Evolutionary conservation across 257 asterid genomes (phyloP), one percentile per base, ranked within the genome.

Genomic region (Lycium ferocissimum): DNA sequence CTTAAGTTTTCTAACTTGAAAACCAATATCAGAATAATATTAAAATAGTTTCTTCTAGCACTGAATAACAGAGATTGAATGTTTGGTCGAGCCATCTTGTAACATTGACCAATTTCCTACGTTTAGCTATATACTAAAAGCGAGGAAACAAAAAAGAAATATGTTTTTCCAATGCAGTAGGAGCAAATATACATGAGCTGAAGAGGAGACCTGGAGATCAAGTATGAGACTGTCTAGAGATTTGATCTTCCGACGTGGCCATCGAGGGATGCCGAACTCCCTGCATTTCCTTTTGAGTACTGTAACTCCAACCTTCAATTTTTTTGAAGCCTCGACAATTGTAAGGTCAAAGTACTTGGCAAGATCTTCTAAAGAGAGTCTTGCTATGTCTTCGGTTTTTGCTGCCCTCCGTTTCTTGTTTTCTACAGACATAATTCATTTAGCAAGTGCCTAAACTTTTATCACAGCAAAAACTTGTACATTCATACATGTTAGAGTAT

Each of bases 231-330:
- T 53, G 49, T 86, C 89, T 4, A 87, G 88, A 61, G 89, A 89
- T 72, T 87, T 85, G 45, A 87, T 84, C 83, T 87, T 89, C 80
- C 89, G 78, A 83, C 84, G 90, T 35, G 89, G 90, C 89, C 89
- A 89, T 15, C 90, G 89, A 67, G 89, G 86, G 83, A 89, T 87
- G 18, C 90, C 90, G 13, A 87, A 84, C 81, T 89, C 85, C 76
- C 90, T 75, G 83, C 90, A 89, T 86, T 89, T 89, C 85, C 67
- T 89, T 83, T 89, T 89, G 82, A 89, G 89, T 66, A 86, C 87
- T 0, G 90, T 86, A 43, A 89, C 85, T 38, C 89, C 89, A 56
- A 89, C 84, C 47, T 87, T 87, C 67, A 87, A 69, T 51, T 53
- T 71, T 82, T 83, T 84, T 54, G 90, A 84, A 56, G 89, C 92